Evolutionary conservation across 208 protist genomes (phyloP).

Genomic region (Trypanosoma grayi): DNA sequence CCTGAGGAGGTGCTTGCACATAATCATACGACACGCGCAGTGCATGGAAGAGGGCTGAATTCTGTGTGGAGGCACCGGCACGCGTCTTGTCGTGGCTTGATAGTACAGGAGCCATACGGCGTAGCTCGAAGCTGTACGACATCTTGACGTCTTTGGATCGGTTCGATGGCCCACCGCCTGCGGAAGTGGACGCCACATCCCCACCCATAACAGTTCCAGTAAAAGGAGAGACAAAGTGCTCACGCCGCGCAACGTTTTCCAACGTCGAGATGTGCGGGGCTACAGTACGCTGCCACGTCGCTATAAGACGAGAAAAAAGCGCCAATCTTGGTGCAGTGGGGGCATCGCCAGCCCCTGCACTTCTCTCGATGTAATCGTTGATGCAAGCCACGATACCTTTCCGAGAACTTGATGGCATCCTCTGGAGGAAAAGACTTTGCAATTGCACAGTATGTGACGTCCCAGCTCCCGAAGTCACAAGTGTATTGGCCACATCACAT

Average conservation of each 20-base stretch:
- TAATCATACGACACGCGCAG: conserved; percentile 40
- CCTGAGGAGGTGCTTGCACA: conserved; percentile 25
- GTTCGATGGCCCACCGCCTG: neutral
- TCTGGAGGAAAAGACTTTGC: conserved; percentile 4
- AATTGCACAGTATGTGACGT: neutral
- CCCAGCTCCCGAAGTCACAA: conserved; percentile 23
- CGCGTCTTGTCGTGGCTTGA: neutral
- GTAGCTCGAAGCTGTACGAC: conserved; percentile 89
- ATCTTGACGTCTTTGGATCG: neutral
- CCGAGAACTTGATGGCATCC: neutral
- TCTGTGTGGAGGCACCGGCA: neutral
- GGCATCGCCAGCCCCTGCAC: neutral
- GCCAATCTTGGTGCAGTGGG: neutral
- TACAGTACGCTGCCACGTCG: conserved; percentile 8
- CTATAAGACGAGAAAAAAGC: conserved; percentile 11
- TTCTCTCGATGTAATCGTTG: neutral
- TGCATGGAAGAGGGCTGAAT: conserved; percentile 33
- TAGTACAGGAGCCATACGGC: conserved; percentile 78
- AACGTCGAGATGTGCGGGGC: conserved; percentile 4
- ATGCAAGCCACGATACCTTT: conserved; percentile 5
- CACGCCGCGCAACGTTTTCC: neutral
- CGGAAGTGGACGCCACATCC: conserved; percentile 2
- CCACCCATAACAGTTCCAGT: conserved; percentile 18
- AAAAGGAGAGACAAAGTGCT: conserved; percentile 18
- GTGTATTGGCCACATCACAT: conserved; percentile 48